Evolutionary conservation across 176 grass and related monocot species (phyloP).

Genomic region (Zoysia pacifica): DNA sequence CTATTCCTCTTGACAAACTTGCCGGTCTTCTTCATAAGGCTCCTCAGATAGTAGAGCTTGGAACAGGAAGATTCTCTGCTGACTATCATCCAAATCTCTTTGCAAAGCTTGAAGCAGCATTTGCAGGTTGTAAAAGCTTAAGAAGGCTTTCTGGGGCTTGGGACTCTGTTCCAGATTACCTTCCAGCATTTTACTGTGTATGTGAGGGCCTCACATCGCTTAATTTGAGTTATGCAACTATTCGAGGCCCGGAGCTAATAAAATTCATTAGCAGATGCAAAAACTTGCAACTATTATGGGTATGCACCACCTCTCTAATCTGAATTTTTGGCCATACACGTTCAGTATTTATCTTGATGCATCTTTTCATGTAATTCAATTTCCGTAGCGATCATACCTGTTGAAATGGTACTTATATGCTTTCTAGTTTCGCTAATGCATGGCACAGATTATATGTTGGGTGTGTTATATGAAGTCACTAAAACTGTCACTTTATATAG

Average conservation of each 20-base stretch:
- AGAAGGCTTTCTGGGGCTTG: constrained; percentile 60
- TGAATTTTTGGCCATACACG: not conserved
- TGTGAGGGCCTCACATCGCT: constrained; percentile 68
- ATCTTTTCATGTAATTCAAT: not conserved
- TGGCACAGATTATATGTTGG: not conserved
- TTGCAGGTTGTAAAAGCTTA: constrained; percentile 56
- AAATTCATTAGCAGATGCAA: constrained; percentile 69
- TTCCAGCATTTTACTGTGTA: constrained; percentile 64
- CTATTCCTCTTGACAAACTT: constrained; percentile 66
- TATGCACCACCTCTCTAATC: constrained; percentile 34
- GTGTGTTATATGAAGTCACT: not conserved
- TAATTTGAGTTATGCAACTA: constrained; percentile 66
- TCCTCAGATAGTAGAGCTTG: constrained; percentile 59
- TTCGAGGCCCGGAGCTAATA: constrained; percentile 57
- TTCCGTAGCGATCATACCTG: not conserved
- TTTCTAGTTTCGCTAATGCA: constrained; percentile 24
- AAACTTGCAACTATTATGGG: constrained; percentile 59
- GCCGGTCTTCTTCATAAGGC: constrained; percentile 48
- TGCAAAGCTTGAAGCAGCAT: constrained; percentile 50
- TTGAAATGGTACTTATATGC: constrained; percentile 1
- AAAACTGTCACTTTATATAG: not conserved
- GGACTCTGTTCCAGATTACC: constrained; percentile 52
- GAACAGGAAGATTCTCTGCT: constrained; percentile 50
- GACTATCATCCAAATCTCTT: constrained; percentile 56
- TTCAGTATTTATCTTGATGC: not conserved